Base-by-base conservation (phyloP, 2,329 filamentous ascomycete genomes). In the Cladophialophora psammophila region DNA sequence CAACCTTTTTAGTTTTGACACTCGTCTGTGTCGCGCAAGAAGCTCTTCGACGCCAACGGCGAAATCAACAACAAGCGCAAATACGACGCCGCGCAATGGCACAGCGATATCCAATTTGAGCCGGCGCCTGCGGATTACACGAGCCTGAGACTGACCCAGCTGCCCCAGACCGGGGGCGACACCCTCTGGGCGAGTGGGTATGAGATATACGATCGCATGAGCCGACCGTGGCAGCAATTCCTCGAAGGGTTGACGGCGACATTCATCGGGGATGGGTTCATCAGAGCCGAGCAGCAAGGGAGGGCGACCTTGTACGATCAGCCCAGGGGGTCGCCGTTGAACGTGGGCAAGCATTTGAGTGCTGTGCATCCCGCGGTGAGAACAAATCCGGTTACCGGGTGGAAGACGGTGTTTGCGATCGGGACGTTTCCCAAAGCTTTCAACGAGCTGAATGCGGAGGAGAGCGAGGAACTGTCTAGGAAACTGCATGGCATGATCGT, bases 131-230 rank as follows among this genome's bases (percentile, higher is more conserved):
- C 83, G 8, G 88, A 91, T 74, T 91, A 90, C 72, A 83, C 87
- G 0, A 81, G 85, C 0, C 78, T 91, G 18, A 82, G 87, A 35
- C 77, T 90, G 1, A 83, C 82, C 3, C 78, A 85, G 56, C 77
- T 89, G 0, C 87, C 87, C 1, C 79, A 80, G 58, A 87, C 83
- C 0, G 87, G 86, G 6, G 72, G 70, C 5, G 85, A 89, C 75
- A 90, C 88, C 0, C 82, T 91, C 7, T 91, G 88, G 87, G 88
- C 88, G 0, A 88, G 86, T 0, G 87, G 87, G 0, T 90, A 90
- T 73, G 88, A 90, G 71, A 77, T 89, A 12, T 91, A 89, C 72
- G 88, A 91, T 72, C 84, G 87, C 34, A 80, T 91, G 42, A 67
- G 63, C 52, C 55, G 79, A 1, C 79, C 85, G 0, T 85, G 85